Percentiles rank a stretch among this genome's conserved stretches.
These are phyloP conservation scores for Polysphondylium violaceum DNA, from an alignment of 78 protist species.

Conservation along the genomic window DNA sequence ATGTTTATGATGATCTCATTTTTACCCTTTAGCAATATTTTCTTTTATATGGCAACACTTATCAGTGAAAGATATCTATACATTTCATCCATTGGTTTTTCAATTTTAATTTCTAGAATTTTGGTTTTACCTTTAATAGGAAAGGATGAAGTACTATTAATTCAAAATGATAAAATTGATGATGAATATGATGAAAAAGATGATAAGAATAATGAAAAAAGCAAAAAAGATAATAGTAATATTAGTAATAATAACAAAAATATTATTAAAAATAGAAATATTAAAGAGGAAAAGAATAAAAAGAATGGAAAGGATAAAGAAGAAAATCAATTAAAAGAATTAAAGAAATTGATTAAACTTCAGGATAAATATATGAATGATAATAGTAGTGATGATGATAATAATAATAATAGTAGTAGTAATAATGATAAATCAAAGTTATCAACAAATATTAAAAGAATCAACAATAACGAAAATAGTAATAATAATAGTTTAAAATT, in stretches of 20 bases:
- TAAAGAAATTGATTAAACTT: not conserved
- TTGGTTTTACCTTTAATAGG: slow-evolving; percentile 18
- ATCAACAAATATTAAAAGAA: too few relatives aligned
- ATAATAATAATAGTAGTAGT: too few relatives aligned
- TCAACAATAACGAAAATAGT: not conserved
- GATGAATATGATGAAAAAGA: not conserved
- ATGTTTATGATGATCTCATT: slow-evolving; percentile 3
- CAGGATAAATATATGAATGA: too few relatives aligned
- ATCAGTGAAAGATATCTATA: slow-evolving; percentile 49
- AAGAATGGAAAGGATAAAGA: too few relatives aligned
- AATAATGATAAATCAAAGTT: too few relatives aligned
- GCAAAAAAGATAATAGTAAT: not conserved
- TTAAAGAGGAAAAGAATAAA: too few relatives aligned
- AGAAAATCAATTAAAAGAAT: not conserved
- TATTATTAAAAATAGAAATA: slow-evolving; percentile 6
- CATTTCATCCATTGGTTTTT: slow-evolving; percentile 66
- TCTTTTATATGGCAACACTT: slow-evolving; percentile 32
- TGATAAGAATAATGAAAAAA: not conserved
- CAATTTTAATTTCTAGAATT: slow-evolving; percentile 27
- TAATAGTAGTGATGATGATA: too few relatives aligned
- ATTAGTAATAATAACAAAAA: not conserved
- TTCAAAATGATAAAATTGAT: not conserved
- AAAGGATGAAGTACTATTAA: not conserved
- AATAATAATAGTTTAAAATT: not conserved
- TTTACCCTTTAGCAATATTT: slow-evolving; percentile 25